These are phyloP conservation scores for Excoecaria agallocha DNA, from an alignment of 345 rosid species.

Conservation along the genomic window DNA sequence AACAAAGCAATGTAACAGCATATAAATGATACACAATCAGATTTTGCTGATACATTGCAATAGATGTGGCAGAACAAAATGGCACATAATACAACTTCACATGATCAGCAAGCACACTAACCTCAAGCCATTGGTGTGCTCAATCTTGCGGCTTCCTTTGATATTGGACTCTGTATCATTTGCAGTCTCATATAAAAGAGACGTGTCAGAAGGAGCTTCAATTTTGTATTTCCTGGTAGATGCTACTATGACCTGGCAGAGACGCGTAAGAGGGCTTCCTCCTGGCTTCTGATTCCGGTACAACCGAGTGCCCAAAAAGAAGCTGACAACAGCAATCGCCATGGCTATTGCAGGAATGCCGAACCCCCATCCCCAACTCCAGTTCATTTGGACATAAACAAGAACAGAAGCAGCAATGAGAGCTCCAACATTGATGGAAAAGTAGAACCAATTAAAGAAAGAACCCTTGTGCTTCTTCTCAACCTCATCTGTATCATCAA, in stretches of 20 bases:
- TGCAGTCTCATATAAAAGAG: slow-evolving; percentile 34
- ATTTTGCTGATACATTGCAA: too few species aligned
- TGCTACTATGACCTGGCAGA: slow-evolving; percentile 47
- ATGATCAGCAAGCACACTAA: neutral
- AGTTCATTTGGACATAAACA: slow-evolving; percentile 54
- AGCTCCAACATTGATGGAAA: slow-evolving; percentile 49
- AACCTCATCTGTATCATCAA: slow-evolving; percentile 37
- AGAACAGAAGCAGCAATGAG: slow-evolving; percentile 44
- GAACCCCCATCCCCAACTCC: slow-evolving; percentile 60
- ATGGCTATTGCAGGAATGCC: slow-evolving; percentile 51
- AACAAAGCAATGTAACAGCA: too few species aligned
- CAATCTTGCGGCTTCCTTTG: slow-evolving; percentile 48
- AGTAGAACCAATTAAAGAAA: slow-evolving; percentile 60
- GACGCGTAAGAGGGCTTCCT: slow-evolving; percentile 51
- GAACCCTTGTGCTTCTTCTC: slow-evolving; percentile 50
- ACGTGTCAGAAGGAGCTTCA: slow-evolving; percentile 27
- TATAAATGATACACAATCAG: too few species aligned
- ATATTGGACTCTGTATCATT: slow-evolving; percentile 30
- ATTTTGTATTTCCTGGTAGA: slow-evolving; percentile 32
- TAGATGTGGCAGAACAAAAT: too few species aligned
- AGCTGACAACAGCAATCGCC: slow-evolving; percentile 47
- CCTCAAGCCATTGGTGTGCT: slow-evolving; percentile 38
- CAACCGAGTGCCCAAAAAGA: slow-evolving; percentile 45
- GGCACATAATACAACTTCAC: too few species aligned
- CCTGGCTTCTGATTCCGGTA: slow-evolving; percentile 49